Evolutionary conservation across 2,329 filamentous ascomycete species (phyloP).

Genomic region (Sporothrix pseudoabietina): DNA sequence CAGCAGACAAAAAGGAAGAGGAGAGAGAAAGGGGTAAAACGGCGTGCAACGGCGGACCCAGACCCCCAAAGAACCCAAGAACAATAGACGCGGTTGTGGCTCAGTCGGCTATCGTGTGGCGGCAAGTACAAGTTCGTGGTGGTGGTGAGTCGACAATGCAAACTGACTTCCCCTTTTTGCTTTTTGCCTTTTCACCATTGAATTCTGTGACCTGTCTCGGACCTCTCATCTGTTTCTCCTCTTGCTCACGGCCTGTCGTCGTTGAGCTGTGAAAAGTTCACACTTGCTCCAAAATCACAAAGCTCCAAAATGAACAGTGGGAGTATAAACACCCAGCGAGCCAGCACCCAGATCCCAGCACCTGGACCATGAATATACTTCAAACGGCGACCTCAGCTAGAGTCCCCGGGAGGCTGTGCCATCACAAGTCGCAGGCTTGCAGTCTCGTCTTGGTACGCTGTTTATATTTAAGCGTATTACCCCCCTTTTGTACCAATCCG

Average conservation of each 20-base stretch:
- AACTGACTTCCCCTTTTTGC: background rate
- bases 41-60: background rate
- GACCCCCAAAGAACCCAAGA: background rate
- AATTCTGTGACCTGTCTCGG: no score
- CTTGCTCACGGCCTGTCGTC: slow-evolving; percentile 7
- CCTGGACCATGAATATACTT: background rate
- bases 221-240: background rate
- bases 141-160: background rate
- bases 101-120: slow-evolving; percentile 15
- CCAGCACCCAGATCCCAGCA: background rate
- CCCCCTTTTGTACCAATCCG: background rate
- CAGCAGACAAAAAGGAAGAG: background rate
- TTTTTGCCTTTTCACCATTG: background rate
- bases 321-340: background rate
- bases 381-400: background rate
- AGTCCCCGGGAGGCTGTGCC: background rate
- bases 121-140: background rate
- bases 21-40: background rate
- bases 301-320: background rate
- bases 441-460: background rate
- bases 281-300: background rate
- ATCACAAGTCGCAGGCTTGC: background rate
- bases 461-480: background rate
- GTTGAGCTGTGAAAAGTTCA: background rate
- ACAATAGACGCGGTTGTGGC: background rate